Base-by-base conservation (phyloP, 257 asterid genomes). In the Nicotiana noctiflora region DNA sequence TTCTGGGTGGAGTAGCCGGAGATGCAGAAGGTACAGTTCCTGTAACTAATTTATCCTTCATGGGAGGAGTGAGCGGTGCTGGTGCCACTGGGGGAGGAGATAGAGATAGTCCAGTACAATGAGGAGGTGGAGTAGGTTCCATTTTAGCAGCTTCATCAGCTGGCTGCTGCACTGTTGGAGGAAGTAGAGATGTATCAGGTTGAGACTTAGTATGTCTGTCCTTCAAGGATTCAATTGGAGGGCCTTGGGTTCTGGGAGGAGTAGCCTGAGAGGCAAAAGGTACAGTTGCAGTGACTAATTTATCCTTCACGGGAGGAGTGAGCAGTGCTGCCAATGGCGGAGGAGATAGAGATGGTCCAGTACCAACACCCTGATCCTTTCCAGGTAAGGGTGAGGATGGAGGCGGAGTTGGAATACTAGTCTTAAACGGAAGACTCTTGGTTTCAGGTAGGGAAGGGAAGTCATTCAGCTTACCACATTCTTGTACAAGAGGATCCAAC, bases 261-360 rank as follows among this genome's bases (percentile, higher is more conserved):
- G 79, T 3, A 57, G 62, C 21, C 14, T 15, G 75, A 84, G 83
- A 65, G 46, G 81, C 84, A 67, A 80, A 67, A 72, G 51, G 62
- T 81, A 80, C 72, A 79, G 80, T 80, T 25, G 57, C 81, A 77
- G 81, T 83, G 21, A 81, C 65, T 51, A 68, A 29, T 67, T 85
- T 84, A 76, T 91, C 89, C 81, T 84, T 81, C 83, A 81, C 67
- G 27, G 88, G 80, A 67, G 87, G 88, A 76, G 90, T 82, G 32
- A 44, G 67, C 37, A 86, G 88, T 78, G 84, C 75, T 46, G 80
- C 72, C 75, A 81, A 75, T 80, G 80, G 66, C 19, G 84, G 59
- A 57, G 83, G 82, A 64, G 84, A 79, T 61, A 59, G 65, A 83
- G 85, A 74, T 13, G 17, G 84, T 79, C 72, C 84, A 55, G 63